Conservation (phyloP, 208 protist species). For the Endotrypanum monterogeii region DNA sequence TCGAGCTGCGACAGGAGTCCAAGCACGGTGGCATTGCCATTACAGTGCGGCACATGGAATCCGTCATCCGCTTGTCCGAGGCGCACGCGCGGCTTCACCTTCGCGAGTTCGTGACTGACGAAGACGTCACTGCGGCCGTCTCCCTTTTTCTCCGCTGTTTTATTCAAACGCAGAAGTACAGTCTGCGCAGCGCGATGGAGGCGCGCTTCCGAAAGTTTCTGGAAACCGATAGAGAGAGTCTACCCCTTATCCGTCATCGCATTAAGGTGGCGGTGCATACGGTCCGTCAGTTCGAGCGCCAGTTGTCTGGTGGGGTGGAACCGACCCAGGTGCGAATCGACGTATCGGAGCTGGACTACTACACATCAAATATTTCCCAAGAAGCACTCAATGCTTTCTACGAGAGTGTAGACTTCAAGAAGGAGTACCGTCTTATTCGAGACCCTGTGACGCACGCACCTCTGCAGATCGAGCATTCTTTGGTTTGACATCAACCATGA, state of each 20-base stretch:
- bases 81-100: slow-evolving; percentile 98
- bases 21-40: slow-evolving; percentile 95
- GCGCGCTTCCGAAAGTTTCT: slow-evolving; percentile 86
- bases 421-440: slow-evolving; percentile 83
- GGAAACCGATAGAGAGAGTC: slow-evolving; percentile 82
- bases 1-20: slow-evolving; percentile 96
- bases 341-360: slow-evolving; percentile 76
- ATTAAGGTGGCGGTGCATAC: slow-evolving; percentile 82
- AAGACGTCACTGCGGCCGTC: slow-evolving; percentile 98
- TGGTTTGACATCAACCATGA: slow-evolving; percentile 20
- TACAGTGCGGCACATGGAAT: slow-evolving; percentile 99
- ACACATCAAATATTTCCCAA: slow-evolving; percentile 77
- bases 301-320: slow-evolving; percentile 79
- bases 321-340: slow-evolving; percentile 80
- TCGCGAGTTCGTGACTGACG: slow-evolving; percentile 94
- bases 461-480: slow-evolving; percentile 80
- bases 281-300: slow-evolving; percentile 84
- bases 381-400: slow-evolving; percentile 85
- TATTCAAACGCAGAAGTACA: slow-evolving; percentile 96
- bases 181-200: slow-evolving; percentile 88
- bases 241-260: slow-evolving; percentile 87
- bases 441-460: slow-evolving; percentile 70
- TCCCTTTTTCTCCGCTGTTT: slow-evolving; percentile 98
- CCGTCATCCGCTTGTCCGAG: slow-evolving; percentile 98
- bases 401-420: slow-evolving; percentile 77